Evolutionary conservation across 805 yeast species (phyloP).

Genomic region (Candida golubevii): DNA sequence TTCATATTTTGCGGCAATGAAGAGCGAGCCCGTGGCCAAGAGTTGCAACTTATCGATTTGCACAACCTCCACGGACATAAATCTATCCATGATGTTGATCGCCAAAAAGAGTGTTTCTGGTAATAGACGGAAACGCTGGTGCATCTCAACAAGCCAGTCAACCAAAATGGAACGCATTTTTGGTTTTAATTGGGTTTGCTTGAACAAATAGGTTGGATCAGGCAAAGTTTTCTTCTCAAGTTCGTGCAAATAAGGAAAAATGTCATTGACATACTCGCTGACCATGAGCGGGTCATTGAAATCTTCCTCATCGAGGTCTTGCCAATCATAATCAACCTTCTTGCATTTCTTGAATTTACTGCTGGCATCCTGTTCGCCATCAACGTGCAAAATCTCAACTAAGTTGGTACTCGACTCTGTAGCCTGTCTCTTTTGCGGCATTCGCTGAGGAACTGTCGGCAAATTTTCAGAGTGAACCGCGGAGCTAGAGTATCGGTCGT

Average conservation of each 20-base stretch:
- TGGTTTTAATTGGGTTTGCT: conserved; percentile 68
- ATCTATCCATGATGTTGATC: conserved; percentile 82
- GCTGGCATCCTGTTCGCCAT: conserved; percentile 6
- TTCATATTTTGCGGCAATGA: conserved; percentile 90
- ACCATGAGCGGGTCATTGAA: conserved; percentile 78
- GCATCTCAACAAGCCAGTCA: conserved; percentile 94
- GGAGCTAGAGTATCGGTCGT: not conserved
- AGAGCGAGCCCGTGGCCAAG: conserved; percentile 78
- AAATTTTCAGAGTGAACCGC: not conserved
- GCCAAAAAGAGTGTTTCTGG: conserved; percentile 86
- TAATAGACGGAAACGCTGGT: conserved; percentile 70
- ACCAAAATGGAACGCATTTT: conserved; percentile 80
- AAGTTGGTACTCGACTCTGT: conserved; percentile 49
- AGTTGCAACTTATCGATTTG: conserved; percentile 78
- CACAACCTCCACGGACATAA: conserved; percentile 68
- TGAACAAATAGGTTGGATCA: conserved; percentile 58
- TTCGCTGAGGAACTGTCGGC: conserved; percentile 15
- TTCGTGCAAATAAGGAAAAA: conserved; percentile 72
- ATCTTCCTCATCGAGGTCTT: conserved; percentile 69
- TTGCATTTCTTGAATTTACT: conserved; percentile 33
- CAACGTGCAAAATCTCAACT: conserved; percentile 13
- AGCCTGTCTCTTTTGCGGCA: conserved; percentile 51
- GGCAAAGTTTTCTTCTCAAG: conserved; percentile 73
- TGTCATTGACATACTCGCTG: conserved; percentile 84
- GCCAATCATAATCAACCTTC: conserved; percentile 53